These are phyloP conservation scores for Xerocomellus intermedius DNA, from an alignment of 768 basidiomycete species.

Conservation along the genomic window DNA sequence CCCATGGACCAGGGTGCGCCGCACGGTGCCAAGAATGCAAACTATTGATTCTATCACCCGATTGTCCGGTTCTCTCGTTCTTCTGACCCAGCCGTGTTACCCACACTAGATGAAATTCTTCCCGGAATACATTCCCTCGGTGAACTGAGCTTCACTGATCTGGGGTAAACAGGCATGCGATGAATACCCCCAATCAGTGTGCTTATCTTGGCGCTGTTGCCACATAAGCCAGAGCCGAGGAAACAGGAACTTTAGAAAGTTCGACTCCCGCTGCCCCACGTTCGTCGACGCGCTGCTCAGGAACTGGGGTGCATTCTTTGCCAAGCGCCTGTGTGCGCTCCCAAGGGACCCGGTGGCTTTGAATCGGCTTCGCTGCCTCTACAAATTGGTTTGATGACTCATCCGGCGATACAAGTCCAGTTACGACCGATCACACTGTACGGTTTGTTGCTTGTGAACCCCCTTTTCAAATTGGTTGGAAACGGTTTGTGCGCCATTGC, in stretches of 20 bases:
- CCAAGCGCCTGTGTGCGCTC: slow-evolving; percentile 8
- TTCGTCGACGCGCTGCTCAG: slow-evolving; percentile 20
- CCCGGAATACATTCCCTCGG: slow-evolving; percentile 1
- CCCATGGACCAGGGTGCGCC: background rate
- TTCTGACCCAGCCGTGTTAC: background rate
- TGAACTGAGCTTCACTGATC: slow-evolving; percentile 9
- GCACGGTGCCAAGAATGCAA: background rate
- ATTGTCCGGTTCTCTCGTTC: background rate
- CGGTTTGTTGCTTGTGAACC: background rate
- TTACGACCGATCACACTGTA: slow-evolving; percentile 4
- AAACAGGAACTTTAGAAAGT: slow-evolving; percentile 8
- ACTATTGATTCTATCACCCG: slow-evolving; percentile 1
- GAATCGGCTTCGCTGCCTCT: slow-evolving; percentile 4
- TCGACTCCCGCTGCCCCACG: slow-evolving; percentile 10
- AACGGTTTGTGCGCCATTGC: background rate
- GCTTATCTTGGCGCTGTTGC: slow-evolving; percentile 20
- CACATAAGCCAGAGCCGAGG: slow-evolving; percentile 9
- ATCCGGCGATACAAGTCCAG: slow-evolving; percentile 1
- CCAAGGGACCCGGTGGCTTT: slow-evolving; percentile 4
- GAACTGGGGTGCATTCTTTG: slow-evolving; percentile 29
- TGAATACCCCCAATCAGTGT: background rate
- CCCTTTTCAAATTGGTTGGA: background rate
- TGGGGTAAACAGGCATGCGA: slow-evolving; percentile 13
- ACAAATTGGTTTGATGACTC: background rate
- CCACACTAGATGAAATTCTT: slow-evolving; percentile 10